A percentile compares a stretch with the other conserved stretches of the same genome.
These are phyloP conservation scores for Sphaerulina vaccinii DNA, from an alignment of 2,329 filamentous ascomycete species.

Conservation along the genomic window DNA sequence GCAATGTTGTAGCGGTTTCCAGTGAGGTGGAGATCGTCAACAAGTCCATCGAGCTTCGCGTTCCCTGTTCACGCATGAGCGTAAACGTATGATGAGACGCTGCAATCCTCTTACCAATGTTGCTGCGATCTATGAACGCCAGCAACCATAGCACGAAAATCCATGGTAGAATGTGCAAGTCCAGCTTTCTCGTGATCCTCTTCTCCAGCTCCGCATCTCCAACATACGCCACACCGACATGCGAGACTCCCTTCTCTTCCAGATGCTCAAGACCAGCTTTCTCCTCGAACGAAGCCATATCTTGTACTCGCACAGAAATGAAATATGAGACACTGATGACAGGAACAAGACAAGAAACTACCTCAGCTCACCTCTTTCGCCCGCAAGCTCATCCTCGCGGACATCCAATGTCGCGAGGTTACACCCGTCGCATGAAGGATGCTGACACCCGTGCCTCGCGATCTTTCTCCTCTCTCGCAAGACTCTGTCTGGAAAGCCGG, in stretches of 20 bases:
- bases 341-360: neutral
- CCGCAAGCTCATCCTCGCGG: neutral
- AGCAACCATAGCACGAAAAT: constrained; percentile 49
- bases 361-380: neutral
- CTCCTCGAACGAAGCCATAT: constrained; percentile 9
- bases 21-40: constrained; percentile 41
- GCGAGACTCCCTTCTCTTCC: constrained; percentile 14
- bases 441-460: neutral
- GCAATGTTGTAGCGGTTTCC: constrained; percentile 46
- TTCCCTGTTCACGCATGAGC: too few species aligned
- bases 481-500: neutral
- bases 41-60: constrained; percentile 45
- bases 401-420: neutral
- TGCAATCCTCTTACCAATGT: too few species aligned
- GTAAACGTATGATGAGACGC: too few species aligned
- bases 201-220: constrained; percentile 10
- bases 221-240: neutral
- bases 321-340: neutral
- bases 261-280: constrained; percentile 12
- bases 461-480: neutral
- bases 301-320: neutral
- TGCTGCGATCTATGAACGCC: constrained; percentile 48
- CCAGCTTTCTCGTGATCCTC: constrained; percentile 44
- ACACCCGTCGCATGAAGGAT: neutral
- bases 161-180: constrained; percentile 47